Conservation (phyloP, 1,284 basidiomycete genomes). For the Cryptococcus sp. region DNA sequence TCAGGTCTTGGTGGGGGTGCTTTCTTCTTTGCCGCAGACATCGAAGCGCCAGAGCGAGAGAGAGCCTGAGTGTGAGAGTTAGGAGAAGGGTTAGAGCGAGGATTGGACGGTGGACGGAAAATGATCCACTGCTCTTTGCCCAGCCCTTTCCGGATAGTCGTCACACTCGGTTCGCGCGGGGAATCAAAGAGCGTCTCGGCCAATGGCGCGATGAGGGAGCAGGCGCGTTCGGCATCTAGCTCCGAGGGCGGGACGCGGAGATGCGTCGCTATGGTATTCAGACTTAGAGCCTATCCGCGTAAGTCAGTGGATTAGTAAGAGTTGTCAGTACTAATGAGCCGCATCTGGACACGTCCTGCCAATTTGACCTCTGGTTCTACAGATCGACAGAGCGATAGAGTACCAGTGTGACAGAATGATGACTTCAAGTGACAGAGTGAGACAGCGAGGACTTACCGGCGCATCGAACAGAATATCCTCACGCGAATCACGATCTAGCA, state of each 20-base stretch:
- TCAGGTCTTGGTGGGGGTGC: neutral
- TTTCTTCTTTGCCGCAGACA: too few relatives aligned
- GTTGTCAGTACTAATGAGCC: neutral
- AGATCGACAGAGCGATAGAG: too few relatives aligned
- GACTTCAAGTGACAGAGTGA: neutral
- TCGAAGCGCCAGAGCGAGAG: neutral
- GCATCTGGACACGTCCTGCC: too few relatives aligned
- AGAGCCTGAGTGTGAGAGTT: neutral
- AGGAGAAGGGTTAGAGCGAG: neutral
- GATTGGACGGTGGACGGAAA: constrained; percentile 1
- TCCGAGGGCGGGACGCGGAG: neutral
- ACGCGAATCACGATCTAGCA: constrained; percentile 23
- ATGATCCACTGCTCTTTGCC: constrained; percentile 19
- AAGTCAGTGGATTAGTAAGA: neutral
- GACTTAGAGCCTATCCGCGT: constrained; percentile 15
- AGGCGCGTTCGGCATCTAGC: neutral
- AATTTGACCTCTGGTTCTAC: too few relatives aligned
- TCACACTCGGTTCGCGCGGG: constrained; percentile 1
- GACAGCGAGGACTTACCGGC: constrained; percentile 23
- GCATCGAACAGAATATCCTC: constrained; percentile 29
- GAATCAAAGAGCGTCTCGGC: constrained; percentile 8
- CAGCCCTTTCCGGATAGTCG: constrained; percentile 4
- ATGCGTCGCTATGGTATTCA: constrained; percentile 7
- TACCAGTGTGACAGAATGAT: too few relatives aligned
- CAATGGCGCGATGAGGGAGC: constrained; percentile 5